Percentiles rank a stretch among this genome's conserved stretches.
Evolutionary conservation across 2,329 filamentous ascomycete genomes (phyloP).

Genomic region (Paraphoma chrysanthemicola): DNA sequence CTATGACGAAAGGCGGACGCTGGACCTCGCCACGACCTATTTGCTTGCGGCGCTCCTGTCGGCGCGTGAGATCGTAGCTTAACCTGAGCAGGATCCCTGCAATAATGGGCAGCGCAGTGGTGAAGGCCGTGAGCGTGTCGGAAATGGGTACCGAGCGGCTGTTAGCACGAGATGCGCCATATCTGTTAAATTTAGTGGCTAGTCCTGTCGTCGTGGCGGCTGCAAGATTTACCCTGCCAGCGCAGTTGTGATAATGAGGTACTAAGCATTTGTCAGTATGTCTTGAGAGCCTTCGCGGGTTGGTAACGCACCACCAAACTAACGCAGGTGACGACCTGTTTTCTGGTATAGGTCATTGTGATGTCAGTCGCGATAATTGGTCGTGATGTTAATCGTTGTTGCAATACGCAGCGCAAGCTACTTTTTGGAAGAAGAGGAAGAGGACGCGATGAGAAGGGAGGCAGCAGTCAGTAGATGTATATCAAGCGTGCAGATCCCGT

Average conservation of each 20-base stretch:
- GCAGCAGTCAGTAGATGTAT: background rate
- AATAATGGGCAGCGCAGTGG: constrained; percentile 52
- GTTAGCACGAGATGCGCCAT: constrained; percentile 37
- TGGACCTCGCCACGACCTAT: constrained; percentile 41
- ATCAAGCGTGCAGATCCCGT: background rate
- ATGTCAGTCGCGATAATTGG: background rate
- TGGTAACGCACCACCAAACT: constrained; percentile 43
- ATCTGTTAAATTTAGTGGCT: constrained; percentile 28
- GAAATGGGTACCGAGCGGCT: constrained; percentile 52
- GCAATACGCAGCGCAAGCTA: background rate
- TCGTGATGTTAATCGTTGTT: background rate
- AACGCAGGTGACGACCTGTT: constrained; percentile 48
- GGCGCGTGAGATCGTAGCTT: constrained; percentile 44
- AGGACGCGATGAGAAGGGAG: background rate
- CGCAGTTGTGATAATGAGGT: constrained; percentile 49
- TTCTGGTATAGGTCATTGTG: constrained; percentile 45
- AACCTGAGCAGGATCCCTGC: constrained; percentile 52
- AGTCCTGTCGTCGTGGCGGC: background rate
- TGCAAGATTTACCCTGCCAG: constrained; percentile 43
- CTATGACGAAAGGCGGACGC: constrained; percentile 45
- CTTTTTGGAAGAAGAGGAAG: background rate
- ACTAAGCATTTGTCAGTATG: constrained; percentile 35
- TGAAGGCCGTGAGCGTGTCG: constrained; percentile 49
- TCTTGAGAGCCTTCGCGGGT: background rate
- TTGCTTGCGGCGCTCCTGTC: constrained; percentile 36